These are phyloP conservation scores for Toxoplasma gondii DNA, from an alignment of 169 alveolate genomes.

Conservation along the genomic window DNA sequence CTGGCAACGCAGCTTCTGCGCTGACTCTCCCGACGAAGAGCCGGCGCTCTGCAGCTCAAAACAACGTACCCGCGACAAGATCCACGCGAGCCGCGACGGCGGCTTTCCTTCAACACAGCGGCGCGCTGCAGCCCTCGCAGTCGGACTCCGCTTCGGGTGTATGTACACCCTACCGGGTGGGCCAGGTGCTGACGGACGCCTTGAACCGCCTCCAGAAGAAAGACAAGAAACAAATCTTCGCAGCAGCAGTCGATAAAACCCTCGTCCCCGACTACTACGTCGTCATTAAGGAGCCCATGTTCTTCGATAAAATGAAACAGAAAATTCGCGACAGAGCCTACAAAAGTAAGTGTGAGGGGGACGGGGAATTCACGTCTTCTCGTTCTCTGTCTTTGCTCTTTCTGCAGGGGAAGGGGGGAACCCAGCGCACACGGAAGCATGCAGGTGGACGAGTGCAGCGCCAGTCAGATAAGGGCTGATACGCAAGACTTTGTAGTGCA, in stretches of 20 bases:
- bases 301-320: conserved; percentile 37
- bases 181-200: conserved; percentile 56
- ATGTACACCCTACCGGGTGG: conserved; percentile 7
- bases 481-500: too few relatives aligned
- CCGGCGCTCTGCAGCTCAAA: not conserved
- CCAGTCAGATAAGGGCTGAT: too few relatives aligned
- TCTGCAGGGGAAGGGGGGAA: too few relatives aligned
- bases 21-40: not conserved
- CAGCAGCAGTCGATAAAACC: conserved; percentile 43
- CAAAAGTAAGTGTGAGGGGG: not conserved
- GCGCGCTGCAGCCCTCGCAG: not conserved
- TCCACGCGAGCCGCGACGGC: conserved; percentile 26
- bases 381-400: too few relatives aligned
- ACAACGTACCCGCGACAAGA: conserved; percentile 5
- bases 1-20: not conserved
- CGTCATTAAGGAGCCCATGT: conserved; percentile 46
- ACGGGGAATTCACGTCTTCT: not conserved
- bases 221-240: conserved; percentile 48
- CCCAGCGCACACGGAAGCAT: too few relatives aligned
- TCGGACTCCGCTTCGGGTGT: not conserved
- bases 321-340: conserved; percentile 8
- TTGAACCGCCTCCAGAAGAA: conserved; percentile 42
- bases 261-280: conserved; percentile 52
- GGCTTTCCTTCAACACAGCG: not conserved
- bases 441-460: too few relatives aligned